Percentiles rank a stretch among this genome's conserved stretches.
These are phyloP conservation scores for Aspergillus oerlinghausenensis DNA, from an alignment of 2,329 filamentous ascomycete species.

Conservation along the genomic window DNA sequence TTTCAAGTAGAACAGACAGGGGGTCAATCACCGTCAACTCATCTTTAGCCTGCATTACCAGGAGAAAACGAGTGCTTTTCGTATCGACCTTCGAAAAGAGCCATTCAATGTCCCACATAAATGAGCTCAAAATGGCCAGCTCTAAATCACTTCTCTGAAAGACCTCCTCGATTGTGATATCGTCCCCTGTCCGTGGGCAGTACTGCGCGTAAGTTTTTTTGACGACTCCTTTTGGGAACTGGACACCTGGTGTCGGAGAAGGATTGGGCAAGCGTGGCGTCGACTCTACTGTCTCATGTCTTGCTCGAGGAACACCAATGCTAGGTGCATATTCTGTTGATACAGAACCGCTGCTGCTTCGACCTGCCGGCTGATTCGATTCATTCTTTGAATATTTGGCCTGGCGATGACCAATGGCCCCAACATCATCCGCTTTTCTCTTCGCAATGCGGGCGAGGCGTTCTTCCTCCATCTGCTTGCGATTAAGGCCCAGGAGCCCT, in stretches of 20 bases:
- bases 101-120: conserved; percentile 81
- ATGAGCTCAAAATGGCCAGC: conserved; percentile 79
- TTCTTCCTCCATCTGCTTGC: conserved; percentile 81
- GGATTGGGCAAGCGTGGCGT: conserved; percentile 4
- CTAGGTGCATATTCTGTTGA: not conserved
- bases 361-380: not conserved
- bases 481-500: conserved; percentile 58
- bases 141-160: conserved; percentile 68
- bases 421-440: conserved; percentile 45
- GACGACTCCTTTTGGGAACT: conserved; percentile 60
- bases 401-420: conserved; percentile 23
- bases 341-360: conserved; percentile 1
- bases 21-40: conserved; percentile 36
- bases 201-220: conserved; percentile 76
- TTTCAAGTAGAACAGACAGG: not conserved
- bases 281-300: not conserved
- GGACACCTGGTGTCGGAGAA: conserved; percentile 22
- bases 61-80: conserved; percentile 56
- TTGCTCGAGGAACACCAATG: not conserved
- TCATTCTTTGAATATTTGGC: conserved; percentile 22
- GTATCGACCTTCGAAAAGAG: conserved; percentile 66
- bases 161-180: conserved; percentile 85
- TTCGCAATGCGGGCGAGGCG: conserved; percentile 65
- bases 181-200: conserved; percentile 57
- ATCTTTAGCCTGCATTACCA: conserved; percentile 58